A percentile compares a stretch with the other conserved stretches of the same genome.
These are phyloP conservation scores for Malassezia furfur DNA, from an alignment of 1,284 basidiomycete species.

Conservation along the genomic window DNA sequence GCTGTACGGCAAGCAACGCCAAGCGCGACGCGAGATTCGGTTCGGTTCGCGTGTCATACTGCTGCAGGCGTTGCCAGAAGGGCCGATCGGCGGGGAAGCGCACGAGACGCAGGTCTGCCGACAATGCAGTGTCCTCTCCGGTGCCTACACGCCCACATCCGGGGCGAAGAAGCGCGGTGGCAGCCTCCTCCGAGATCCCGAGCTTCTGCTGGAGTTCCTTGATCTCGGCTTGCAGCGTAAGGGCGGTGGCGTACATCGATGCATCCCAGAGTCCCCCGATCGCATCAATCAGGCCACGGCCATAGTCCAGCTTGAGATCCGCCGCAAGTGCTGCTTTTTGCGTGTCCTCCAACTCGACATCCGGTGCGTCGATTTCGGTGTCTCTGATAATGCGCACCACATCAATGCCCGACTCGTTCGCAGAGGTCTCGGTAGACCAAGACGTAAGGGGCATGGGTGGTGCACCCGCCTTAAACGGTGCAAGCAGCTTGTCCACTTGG, in stretches of 20 bases:
- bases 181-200: conserved; percentile 28
- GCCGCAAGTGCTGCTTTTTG: not conserved
- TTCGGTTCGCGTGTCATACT: conserved; percentile 26
- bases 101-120: conserved; percentile 30
- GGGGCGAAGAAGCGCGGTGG: conserved; percentile 22
- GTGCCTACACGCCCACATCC: conserved; percentile 18
- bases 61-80: conserved; percentile 29
- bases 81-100: conserved; percentile 33
- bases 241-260: conserved; percentile 39
- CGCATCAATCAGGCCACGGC: conserved; percentile 48
- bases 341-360: conserved; percentile 1
- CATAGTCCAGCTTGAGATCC: conserved; percentile 21
- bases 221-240: conserved; percentile 25
- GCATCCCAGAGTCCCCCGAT: conserved; percentile 50
- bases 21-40: not conserved
- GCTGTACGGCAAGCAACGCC: not conserved
- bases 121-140: conserved; percentile 20
- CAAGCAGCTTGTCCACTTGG: conserved; percentile 3
- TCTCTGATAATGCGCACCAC: not conserved
- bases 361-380: not conserved
- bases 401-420: not conserved
- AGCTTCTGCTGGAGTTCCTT: conserved; percentile 20
- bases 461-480: conserved; percentile 8
- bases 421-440: not conserved
- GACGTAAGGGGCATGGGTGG: no score